Conservation (phyloP, 106 monocot genomes). For the Platanthera guangdongensis region DNA sequence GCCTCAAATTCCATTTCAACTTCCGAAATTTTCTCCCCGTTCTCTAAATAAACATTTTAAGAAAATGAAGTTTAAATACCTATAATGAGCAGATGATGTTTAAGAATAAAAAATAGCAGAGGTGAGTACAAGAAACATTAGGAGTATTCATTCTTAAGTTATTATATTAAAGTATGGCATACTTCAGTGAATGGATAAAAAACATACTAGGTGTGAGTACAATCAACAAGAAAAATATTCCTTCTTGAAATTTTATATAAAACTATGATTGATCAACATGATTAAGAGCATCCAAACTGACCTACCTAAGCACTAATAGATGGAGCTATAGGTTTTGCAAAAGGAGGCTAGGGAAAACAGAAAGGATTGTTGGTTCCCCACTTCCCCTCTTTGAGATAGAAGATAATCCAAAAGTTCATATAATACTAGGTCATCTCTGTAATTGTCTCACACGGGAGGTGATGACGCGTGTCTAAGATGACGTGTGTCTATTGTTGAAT, state of each 20-base stretch:
- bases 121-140: too few species aligned
- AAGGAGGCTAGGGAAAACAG: too few species aligned
- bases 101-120: too few species aligned
- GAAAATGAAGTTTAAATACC: not conserved
- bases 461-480: too few species aligned
- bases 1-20: conserved; percentile 21
- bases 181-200: not conserved
- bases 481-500: too few species aligned
- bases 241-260: not conserved
- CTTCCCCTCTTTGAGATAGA: too few species aligned
- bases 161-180: too few species aligned
- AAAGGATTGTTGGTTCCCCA: too few species aligned
- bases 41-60: conserved; percentile 9
- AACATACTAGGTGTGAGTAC: not conserved
- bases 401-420: too few species aligned
- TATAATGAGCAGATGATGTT: not conserved
- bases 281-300: not conserved
- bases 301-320: not conserved
- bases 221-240: not conserved
- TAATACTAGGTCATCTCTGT: too few species aligned
- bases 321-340: not conserved
- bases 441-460: too few species aligned
- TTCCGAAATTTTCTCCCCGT: conserved; percentile 8
- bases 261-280: not conserved
- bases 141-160: too few species aligned